Percentiles rank a stretch among this genome's conserved stretches.
phyloP scores from a whole-genome alignment of 2,329 filamentous ascomycete species.

The Fusarium hainanense region DNA sequence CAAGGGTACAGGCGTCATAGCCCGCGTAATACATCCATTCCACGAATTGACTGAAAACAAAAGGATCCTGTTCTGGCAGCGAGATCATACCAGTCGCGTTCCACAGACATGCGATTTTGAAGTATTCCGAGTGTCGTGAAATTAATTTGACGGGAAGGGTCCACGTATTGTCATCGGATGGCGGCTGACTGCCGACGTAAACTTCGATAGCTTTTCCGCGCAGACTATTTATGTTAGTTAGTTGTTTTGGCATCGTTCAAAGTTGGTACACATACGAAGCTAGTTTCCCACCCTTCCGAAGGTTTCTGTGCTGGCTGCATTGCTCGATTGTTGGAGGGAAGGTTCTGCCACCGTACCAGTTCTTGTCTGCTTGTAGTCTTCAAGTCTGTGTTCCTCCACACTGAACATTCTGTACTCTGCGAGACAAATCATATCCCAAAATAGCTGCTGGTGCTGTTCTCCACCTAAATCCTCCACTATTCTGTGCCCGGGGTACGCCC shows the following conservation, averaged over 20 bases:
- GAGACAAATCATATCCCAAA: neutral
- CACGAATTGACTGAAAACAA: neutral
- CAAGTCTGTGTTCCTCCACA: neutral
- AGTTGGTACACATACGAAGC: neutral
- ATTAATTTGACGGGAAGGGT: neutral
- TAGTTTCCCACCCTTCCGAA: neutral
- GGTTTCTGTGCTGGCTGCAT: accelerated
- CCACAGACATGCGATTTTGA: neutral
- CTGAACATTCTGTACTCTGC: neutral
- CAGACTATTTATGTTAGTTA: neutral
- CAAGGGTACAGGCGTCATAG: no score
- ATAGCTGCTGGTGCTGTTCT: no score
- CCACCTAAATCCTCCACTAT: no score
- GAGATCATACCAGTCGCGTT: neutral
- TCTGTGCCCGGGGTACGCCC: no score
- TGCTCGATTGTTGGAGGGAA: neutral
- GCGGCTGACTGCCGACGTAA: neutral
- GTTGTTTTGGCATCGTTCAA: no score
- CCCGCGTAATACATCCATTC: slow-evolving; percentile 1
- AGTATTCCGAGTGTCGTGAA: neutral
- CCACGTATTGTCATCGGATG: neutral
- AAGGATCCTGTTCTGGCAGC: neutral
- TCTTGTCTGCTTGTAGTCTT: neutral
- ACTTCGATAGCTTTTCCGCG: neutral
- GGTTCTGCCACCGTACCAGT: accelerated